phyloP scores from a whole-genome alignment of 306 rosid species.

The Fragaria vesca region DNA sequence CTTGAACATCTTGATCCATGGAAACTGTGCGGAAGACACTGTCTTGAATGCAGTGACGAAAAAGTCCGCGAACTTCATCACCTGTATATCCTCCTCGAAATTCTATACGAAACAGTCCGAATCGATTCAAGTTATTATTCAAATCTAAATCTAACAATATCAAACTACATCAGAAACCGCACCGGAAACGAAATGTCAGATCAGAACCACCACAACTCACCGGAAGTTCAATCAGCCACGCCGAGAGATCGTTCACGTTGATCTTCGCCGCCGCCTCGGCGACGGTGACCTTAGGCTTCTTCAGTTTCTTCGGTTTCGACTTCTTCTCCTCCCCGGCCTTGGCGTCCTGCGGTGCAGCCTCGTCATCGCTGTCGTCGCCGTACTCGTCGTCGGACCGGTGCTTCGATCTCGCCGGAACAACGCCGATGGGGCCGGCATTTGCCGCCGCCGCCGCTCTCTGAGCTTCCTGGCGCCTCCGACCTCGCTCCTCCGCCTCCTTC shows the following conservation, averaged over 20 bases:
- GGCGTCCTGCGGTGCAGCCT: slow-evolving; percentile 44
- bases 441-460: slow-evolving; percentile 36
- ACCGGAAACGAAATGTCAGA: slow-evolving; percentile 17
- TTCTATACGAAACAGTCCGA: slow-evolving; percentile 27
- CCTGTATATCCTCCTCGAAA: slow-evolving; percentile 57
- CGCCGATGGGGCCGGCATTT: slow-evolving; percentile 28
- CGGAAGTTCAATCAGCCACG: slow-evolving; percentile 58
- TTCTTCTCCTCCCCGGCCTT: slow-evolving; percentile 66
- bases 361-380: slow-evolving; percentile 49
- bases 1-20: slow-evolving; percentile 81
- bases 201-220: slow-evolving; percentile 43
- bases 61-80: slow-evolving; percentile 90
- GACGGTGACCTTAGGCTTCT: slow-evolving; percentile 87
- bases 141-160: slow-evolving; percentile 28
- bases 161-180: slow-evolving; percentile 34
- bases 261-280: slow-evolving; percentile 86
- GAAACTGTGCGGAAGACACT: slow-evolving; percentile 83
- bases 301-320: slow-evolving; percentile 76
- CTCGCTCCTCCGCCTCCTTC: slow-evolving; percentile 78
- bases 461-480: slow-evolving; percentile 66
- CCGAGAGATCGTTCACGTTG: slow-evolving; percentile 58
- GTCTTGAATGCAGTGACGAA: slow-evolving; percentile 79
- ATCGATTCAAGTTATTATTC: background rate
- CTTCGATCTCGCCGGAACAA: slow-evolving; percentile 59
- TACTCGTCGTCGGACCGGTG: slow-evolving; percentile 51